Conservation (phyloP, 2,329 filamentous ascomycete species). For the Teratosphaeria epicoccoides region DNA sequence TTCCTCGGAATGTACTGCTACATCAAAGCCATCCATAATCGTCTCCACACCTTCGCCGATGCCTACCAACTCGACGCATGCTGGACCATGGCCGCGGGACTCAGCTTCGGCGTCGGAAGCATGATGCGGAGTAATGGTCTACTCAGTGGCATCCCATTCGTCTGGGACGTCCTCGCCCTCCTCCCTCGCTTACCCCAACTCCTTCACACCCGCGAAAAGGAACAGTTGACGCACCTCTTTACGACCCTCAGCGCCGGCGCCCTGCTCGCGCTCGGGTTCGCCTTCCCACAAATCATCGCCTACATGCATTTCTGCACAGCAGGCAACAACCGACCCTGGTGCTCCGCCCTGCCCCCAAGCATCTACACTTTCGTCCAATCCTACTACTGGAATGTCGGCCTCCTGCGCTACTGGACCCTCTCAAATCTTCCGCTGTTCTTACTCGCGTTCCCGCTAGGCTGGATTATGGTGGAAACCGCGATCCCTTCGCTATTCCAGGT, state of each 20-base stretch:
- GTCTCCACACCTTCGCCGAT: neutral
- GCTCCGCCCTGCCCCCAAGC: constrained; percentile 59
- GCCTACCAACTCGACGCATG: constrained; percentile 11
- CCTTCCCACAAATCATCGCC: constrained; percentile 63
- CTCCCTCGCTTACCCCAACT: constrained; percentile 33
- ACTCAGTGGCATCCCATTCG: constrained; percentile 67
- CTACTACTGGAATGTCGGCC: constrained; percentile 84
- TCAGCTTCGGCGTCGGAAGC: constrained; percentile 57
- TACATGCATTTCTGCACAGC: constrained; percentile 58
- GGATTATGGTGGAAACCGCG: constrained; percentile 55
- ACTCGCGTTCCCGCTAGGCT: constrained; percentile 67
- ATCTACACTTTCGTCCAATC: constrained; percentile 86
- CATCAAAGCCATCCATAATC: constrained; percentile 33
- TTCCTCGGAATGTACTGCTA: constrained; percentile 66
- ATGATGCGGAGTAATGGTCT: constrained; percentile 77
- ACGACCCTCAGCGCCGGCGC: constrained; percentile 54
- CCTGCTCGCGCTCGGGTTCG: constrained; percentile 54
- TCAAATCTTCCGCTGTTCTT: constrained; percentile 81
- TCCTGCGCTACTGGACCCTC: constrained; percentile 80
- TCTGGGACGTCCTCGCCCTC: constrained; percentile 45
- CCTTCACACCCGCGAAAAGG: constrained; percentile 11
- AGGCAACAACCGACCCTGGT: constrained; percentile 55
- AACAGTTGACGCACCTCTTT: constrained; percentile 8
- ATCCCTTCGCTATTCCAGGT: constrained; percentile 6
- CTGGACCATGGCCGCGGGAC: constrained; percentile 18